Evolutionary conservation across 345 rosid species (phyloP), one percentile per base, ranked within the genome.

Genomic region (Arabis alpina): DNA sequence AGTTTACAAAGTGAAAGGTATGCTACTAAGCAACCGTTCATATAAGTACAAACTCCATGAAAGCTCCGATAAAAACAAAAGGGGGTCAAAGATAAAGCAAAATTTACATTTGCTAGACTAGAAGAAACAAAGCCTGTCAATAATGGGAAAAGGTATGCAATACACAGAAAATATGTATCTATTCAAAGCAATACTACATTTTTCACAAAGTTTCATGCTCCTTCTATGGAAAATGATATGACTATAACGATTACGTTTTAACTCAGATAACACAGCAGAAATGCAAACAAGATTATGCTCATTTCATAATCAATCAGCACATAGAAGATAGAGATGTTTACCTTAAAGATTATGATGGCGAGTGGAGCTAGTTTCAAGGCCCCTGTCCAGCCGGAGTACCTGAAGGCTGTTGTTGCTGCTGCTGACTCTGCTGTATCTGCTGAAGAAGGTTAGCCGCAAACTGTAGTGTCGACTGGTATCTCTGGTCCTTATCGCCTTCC

Each of bases 391-490:
- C 82, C 16, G 80, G 77, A 72, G 80, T 9, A 49, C 77, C 78
- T 34, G 85, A 25, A 47, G 84, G 9, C 41, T 71, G 71, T 16
- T 83, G 83, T 41, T 49, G 53, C 53, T 80, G 85, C 54, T 81
- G 84, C 67, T 86, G 93, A 60, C 82, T 86, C 71, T 88, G 96
- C 77, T 95, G 93, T 78, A 95, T 82, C 80, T 90, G 93, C 10
- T 77, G 86, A 56, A 95, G 98, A 73, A 95, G 97, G 64, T 55
- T 83, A 15, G 97, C 97, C 25, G 99, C 99, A 82, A 95, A 88
- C 76, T 92, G 91, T 52, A 95, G 74, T 3, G 99, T 92, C 67
- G 93, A 88, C 74, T 92, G 98, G 79, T 95, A 95, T 11, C 96
- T 80, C 79, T 92, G 89, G 72, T 92, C 87, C 77, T 88, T 90